Evolutionary conservation across 2,329 filamentous ascomycete species (phyloP).

Genomic region (Hirsutella rhossiliensis): DNA sequence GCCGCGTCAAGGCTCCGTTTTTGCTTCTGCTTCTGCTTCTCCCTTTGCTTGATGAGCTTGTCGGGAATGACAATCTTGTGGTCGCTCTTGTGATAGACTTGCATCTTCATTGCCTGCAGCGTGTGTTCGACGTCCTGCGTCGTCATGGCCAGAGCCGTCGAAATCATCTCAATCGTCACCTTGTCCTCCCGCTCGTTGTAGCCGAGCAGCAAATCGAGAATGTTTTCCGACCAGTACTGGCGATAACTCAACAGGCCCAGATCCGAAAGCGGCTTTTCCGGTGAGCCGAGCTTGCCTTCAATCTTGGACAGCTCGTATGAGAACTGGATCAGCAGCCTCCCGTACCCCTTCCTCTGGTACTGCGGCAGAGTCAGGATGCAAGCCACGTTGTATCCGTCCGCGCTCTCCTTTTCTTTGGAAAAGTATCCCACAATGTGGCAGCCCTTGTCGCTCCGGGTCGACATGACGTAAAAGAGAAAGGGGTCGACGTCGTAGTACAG

Average conservation of each 20-base stretch:
- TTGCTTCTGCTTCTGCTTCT: conserved; percentile 70
- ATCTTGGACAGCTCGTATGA: conserved; percentile 94
- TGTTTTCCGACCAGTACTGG: conserved; percentile 94
- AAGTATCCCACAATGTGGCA: conserved; percentile 99
- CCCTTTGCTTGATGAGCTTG: conserved; percentile 64
- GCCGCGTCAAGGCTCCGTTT: conserved; percentile 66
- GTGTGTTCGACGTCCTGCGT: conserved; percentile 94
- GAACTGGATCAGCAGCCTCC: conserved; percentile 87
- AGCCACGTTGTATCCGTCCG: conserved; percentile 93
- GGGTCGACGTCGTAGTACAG: conserved; percentile 99
- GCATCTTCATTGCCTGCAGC: conserved; percentile 85
- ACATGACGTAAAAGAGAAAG: conserved; percentile 98
- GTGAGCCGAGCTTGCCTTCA: conserved; percentile 88
- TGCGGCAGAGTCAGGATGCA: conserved; percentile 96
- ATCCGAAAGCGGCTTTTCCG: conserved; percentile 93
- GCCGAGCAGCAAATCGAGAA: conserved; percentile 75
- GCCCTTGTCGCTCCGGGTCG: conserved; percentile 73
- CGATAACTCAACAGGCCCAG: conserved; percentile 86
- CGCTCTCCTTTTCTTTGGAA: conserved; percentile 95
- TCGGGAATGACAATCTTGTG: conserved; percentile 92
- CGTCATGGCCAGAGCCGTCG: conserved; percentile 79
- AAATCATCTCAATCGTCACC: conserved; percentile 78
- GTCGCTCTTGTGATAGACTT: conserved; percentile 90
- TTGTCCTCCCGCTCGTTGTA: conserved; percentile 55
- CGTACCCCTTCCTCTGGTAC: conserved; percentile 90